Evolutionary conservation across 768 basidiomycete genomes (phyloP), one percentile per base, ranked within the genome.

Genomic region (Punctularia strigosozonata): DNA sequence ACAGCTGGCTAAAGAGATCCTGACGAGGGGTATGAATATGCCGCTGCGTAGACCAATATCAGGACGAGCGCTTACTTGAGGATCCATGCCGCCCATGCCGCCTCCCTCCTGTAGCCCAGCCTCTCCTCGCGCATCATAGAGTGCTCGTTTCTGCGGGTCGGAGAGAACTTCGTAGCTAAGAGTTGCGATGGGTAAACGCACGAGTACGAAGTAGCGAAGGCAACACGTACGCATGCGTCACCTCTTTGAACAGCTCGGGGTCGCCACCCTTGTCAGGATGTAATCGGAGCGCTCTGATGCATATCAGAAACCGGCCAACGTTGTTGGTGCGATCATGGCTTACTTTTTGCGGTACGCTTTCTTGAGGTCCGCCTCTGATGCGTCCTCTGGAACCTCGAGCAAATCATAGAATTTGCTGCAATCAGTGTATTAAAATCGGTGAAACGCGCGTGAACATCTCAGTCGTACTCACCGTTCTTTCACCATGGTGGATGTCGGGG

Each of bases 1-100:
- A 95, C 31, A 97, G 73, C 52, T 97, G 92, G 51, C 89, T 86
- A 75, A 98, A 99, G 24, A 99, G 72, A 63, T 99, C 95, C 77
- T 88, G 50, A 4, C 35, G 30, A n/a, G n/a, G n/a, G n/a, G n/a
- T n/a, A n/a, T 21, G 13, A 14, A 35, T 1, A 15, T 43, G 8
- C 33, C 17, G n/a, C n/a, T 22, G 14, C 14, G 17, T 18, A 23
- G 1, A 13, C 23, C 15, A 13, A 15, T 30, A 24, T 34, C 15
- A 30, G 10, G 28, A 13, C 19, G 40, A 15, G 22, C 18, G 4
- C 3, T 15, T 49, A 81, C 84, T 65, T 94, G 89, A 3, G 95
- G 86, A 62, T 98, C 92, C 89, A 97, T 94, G 37, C 88, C 88
- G 38, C 86, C 85, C 79, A 87, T 85, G 21, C 87, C 86, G 36